Conservation (phyloP, 768 basidiomycete genomes). For the Termitomyces sp. region DNA sequence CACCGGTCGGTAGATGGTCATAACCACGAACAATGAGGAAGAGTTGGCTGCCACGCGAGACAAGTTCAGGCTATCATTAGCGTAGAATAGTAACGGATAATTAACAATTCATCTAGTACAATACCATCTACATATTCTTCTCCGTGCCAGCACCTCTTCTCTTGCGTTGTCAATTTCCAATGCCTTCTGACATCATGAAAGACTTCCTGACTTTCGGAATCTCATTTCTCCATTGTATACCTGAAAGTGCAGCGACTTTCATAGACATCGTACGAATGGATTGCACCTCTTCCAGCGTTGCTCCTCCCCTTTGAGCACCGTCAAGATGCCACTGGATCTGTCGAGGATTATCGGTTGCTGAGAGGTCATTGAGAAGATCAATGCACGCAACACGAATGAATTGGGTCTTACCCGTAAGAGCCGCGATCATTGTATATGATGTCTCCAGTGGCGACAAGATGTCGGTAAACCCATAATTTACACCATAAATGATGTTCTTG, state of each 20-base stretch:
- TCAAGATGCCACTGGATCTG: constrained; percentile 63
- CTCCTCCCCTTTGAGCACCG: constrained; percentile 50
- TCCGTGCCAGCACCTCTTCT: not conserved
- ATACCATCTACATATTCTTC: not conserved
- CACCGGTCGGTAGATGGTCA: no score
- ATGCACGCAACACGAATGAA: not conserved
- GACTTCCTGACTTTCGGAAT: constrained; percentile 40
- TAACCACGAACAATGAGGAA: no score
- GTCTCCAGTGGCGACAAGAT: constrained; percentile 48
- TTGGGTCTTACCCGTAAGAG: constrained; percentile 34
- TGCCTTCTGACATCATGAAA: not conserved
- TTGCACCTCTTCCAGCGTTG: constrained; percentile 45
- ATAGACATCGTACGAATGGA: constrained; percentile 56
- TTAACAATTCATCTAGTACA: not conserved
- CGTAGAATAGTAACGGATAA: no score
- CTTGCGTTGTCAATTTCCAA: not conserved
- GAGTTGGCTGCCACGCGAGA: no score
- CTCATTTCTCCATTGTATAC: constrained; percentile 45
- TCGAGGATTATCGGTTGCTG: constrained; percentile 50
- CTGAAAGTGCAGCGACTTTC: constrained; percentile 39
- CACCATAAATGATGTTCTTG: constrained; percentile 50
- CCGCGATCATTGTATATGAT: constrained; percentile 53
- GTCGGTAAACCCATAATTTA: constrained; percentile 44
- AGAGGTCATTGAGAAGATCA: not conserved
- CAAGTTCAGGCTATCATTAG: no score